phyloP scores from a whole-genome alignment of 78 protist genomes.

The Bodo saltans region DNA sequence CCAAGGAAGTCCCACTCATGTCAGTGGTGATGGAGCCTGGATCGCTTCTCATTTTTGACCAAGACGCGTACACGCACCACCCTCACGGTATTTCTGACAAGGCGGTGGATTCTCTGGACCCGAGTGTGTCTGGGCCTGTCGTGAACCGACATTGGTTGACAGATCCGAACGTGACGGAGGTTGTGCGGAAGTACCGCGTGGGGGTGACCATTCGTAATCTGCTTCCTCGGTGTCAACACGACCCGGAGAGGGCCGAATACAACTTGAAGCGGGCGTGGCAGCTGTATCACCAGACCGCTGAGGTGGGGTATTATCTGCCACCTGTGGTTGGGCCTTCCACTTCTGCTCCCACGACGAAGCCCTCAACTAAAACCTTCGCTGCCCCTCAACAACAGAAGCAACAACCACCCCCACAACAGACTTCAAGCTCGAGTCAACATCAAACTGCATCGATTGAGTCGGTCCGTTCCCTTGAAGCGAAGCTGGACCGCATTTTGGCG shows the following conservation, averaged over 20 bases:
- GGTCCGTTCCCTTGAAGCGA: too few relatives aligned
- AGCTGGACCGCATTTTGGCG: too few relatives aligned
- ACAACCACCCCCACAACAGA: too few relatives aligned
- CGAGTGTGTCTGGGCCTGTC: background rate
- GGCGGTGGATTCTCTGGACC: background rate
- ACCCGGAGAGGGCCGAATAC: background rate
- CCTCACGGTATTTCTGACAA: background rate
- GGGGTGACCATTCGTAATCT: background rate
- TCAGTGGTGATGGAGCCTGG: background rate
- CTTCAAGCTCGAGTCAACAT: too few relatives aligned
- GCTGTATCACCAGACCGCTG: background rate
- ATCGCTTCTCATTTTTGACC: background rate
- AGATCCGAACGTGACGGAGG: background rate
- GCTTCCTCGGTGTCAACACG: background rate
- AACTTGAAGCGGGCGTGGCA: background rate
- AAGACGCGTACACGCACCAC: background rate
- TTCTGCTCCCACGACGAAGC: too few relatives aligned
- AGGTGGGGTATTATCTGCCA: too few relatives aligned
- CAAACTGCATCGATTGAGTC: too few relatives aligned
- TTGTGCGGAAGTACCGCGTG: background rate
- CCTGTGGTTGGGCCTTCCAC: too few relatives aligned
- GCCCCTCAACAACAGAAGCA: too few relatives aligned
- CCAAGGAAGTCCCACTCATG: background rate
- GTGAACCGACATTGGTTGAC: background rate
- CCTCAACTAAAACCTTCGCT: too few relatives aligned